Base-by-base conservation (phyloP, 2,329 filamentous ascomycete species). In the Fusarium dimerum region DNA sequence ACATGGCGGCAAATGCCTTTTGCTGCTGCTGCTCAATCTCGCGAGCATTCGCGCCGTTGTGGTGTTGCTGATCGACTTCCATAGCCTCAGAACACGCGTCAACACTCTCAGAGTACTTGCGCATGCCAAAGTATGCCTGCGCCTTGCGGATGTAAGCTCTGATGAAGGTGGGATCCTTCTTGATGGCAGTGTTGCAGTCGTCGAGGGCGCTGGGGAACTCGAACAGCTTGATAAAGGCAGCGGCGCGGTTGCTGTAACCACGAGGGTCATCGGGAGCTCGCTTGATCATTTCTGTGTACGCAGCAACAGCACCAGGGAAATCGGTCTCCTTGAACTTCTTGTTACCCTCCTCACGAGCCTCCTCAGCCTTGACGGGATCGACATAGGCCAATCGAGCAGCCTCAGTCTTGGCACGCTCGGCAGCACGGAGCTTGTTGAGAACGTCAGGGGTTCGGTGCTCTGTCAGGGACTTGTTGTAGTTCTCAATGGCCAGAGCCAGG, bases 201-300 rank as follows among this genome's bases (percentile, higher is more conserved):
- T 92, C 85, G 39, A 99, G 86, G 1, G 94, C 95, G 61, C 88
- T 90, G 7, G 94, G 94, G 80, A 99, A 96, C 63, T 92, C 90
- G 66, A 99, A 89, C 41, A 99, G 83, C 80, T 99, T 99, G 76
- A 97, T 89, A 68, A 97, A 91, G 43, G 94, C 95, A 5, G 94
- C 94, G 7, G 94, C 94, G 64, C 94, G 92, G 82, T 99, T 99
- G 71, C 90, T 95, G 82, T 94, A 99, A 41, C 94, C 93, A 64
- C 95, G 87, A 40, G 94, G 88, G 69, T 99, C 94, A 1, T 95
- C 83, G 6, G 95, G 94, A 1, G 91, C 88, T 52, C 94, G 92
- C 83, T 97, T 97, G 74, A 89, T 89, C 92, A 97, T 97, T 78
- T 99, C 94, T 1, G 81, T 85, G 78, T 99, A 99, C 1, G 93